Base-by-base conservation (phyloP, 331 rosid species). In the Acacia concinna region DNA sequence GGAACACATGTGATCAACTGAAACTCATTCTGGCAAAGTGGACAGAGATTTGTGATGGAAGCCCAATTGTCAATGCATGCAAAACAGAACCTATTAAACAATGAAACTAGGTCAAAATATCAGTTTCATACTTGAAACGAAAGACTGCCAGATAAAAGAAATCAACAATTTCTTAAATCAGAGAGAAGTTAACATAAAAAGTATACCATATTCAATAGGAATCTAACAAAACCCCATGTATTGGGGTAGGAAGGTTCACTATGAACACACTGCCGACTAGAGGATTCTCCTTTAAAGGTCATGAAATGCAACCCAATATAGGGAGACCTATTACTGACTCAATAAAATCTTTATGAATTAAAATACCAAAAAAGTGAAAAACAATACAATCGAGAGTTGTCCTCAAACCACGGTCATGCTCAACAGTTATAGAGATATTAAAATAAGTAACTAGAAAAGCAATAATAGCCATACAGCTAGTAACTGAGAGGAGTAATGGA, bases 21-120 rank as follows among this genome's bases (percentile, higher is more conserved):
- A 85, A 93, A 93, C 85, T 96, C 99, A 62, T 96, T 89, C 93
- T 93, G 99, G 91, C 99, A 96, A 80, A 96, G 98, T 20, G 97
- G 99, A 81, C 98, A 96, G 74, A 96, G 98, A 84, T 91, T 96
- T 59, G 99, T 96, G 83, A 96, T 96, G 68, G 97, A 87, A 78
- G 98, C 94, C 99, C 99, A 96, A 79, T 93, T 96, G 91, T 96
- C 97, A 73, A 96, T 96, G 90, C 99, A 96, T 49, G 75, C 86
- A 83, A 96, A 96, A 87, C 98, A 96, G 84, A 93, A 95, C 99
- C 99, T 95, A 46, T 30, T 65, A 86, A 75, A 65, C 52, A 43
- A 68, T 30, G 38, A 80, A 78, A 38, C 62, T 4, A 56, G 71
- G 75, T 43, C 71, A 66, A 76, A 66, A 82, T 34, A 72, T 71